phyloP scores from a whole-genome alignment of 2,329 filamentous ascomycete genomes.

The Exophiala viscosa region DNA sequence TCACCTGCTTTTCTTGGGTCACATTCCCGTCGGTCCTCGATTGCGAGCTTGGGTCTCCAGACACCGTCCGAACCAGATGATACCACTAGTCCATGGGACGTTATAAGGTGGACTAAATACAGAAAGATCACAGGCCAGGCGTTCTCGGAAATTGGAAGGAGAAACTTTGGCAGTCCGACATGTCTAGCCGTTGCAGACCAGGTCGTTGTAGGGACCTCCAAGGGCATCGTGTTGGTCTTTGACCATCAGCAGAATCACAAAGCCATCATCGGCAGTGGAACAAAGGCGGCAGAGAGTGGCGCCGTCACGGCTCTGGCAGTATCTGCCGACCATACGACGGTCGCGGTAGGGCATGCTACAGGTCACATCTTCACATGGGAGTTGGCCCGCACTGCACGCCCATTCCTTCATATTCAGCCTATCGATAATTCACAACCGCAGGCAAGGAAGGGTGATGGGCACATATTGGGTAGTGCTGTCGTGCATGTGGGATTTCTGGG shows the following conservation, averaged over 20 bases:
- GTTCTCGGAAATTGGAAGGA: slow-evolving; percentile 86
- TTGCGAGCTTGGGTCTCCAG: slow-evolving; percentile 65
- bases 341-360: slow-evolving; percentile 83
- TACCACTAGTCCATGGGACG: slow-evolving; percentile 85
- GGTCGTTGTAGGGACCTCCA: slow-evolving; percentile 88
- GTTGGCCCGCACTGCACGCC: slow-evolving; percentile 71
- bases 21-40: slow-evolving; percentile 76
- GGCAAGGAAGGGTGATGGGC: slow-evolving; percentile 71
- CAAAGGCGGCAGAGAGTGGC: slow-evolving; percentile 90
- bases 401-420: slow-evolving; percentile 82
- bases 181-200: slow-evolving; percentile 83
- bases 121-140: slow-evolving; percentile 83
- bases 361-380: slow-evolving; percentile 98
- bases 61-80: slow-evolving; percentile 61
- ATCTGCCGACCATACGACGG: slow-evolving; percentile 87
- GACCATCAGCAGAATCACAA: slow-evolving; percentile 96
- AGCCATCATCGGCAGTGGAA: slow-evolving; percentile 87
- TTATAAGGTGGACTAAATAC: slow-evolving; percentile 91
- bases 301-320: slow-evolving; percentile 82
- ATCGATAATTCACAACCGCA: slow-evolving; percentile 64
- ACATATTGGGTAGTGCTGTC: slow-evolving; percentile 71
- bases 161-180: slow-evolving; percentile 88
- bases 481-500: slow-evolving; percentile 93
- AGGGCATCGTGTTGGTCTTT: slow-evolving; percentile 91
- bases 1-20: slow-evolving; percentile 74